Base-by-base conservation (phyloP, 2,329 filamentous ascomycete genomes). In the Chrysoporthe cubensis region DNA sequence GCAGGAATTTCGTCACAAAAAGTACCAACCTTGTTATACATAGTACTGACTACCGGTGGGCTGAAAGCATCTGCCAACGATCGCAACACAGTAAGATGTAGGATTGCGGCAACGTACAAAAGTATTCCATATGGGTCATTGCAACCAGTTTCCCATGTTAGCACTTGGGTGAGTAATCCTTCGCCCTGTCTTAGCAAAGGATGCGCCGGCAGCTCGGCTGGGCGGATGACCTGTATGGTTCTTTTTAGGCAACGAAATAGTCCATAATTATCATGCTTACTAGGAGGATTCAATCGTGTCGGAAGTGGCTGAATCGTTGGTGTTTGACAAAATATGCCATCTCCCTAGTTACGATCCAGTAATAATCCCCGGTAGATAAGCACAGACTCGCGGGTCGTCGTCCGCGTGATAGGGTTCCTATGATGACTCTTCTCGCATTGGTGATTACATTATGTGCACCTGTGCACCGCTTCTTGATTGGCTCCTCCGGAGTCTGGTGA, bases 311-410 rank as follows among this genome's bases (percentile, higher is more conserved):
- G 21, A 54, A 21, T 32, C 32, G 21, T 32, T 34, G 50, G 32
- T 54, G 50, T 40, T 40, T 40, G 37, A 40, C 37, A 54, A 7
- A 2, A 14, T 54, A 26, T 54, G 50, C 32, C 21, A 34, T 21
- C 50, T 54, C 16, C 11, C 13, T 13, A 21, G 14, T 21, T 52
- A 32, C 32, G n/a, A 6, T 32, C 32, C 21, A 54, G 21, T 11
- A 54, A 7, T 74, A 75, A 52, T 79, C 80, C 0, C 78, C 79
- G 0, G 71, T 65, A 2, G 75, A 68, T 9, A 54, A 4, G 50
- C 21, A 13, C 16, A 42, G 57, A 40, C 37, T 40, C 37, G 37
- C 9, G 37, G 37, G 37, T 40, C 37, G 37, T 40, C 37, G 4
- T 40, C 37, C 57, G n/a, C 57, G 40, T 60, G 57, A 54, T 26